These are phyloP conservation scores for Mycena floridula DNA, from an alignment of 768 basidiomycete genomes.

Conservation along the genomic window DNA sequence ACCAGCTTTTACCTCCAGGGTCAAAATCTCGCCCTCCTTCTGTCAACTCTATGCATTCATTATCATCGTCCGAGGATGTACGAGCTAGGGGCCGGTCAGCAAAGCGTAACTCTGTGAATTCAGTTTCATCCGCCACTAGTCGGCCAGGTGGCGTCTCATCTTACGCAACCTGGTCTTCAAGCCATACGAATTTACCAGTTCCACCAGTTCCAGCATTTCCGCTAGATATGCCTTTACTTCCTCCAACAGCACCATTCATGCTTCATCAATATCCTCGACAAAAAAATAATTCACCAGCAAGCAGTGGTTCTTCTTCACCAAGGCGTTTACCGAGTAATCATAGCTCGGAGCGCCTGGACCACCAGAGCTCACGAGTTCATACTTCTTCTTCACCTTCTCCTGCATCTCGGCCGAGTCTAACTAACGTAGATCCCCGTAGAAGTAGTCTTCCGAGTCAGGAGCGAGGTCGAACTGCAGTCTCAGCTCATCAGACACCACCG, in stretches of 20 bases:
- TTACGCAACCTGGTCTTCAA: slow-evolving; percentile 21
- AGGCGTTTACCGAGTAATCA: slow-evolving; percentile 27
- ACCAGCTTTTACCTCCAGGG: slow-evolving; percentile 20
- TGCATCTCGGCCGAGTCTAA: slow-evolving; percentile 6
- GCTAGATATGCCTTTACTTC: slow-evolving; percentile 64
- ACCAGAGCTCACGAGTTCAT: slow-evolving; percentile 1
- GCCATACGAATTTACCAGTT: slow-evolving; percentile 25
- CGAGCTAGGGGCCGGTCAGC: slow-evolving; percentile 32
- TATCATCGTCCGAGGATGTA: slow-evolving; percentile 53
- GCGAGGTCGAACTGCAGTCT: slow-evolving; percentile 12
- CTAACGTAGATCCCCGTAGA: slow-evolving; percentile 7
- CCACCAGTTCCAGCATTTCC: slow-evolving; percentile 38
- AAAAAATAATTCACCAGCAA: slow-evolving; percentile 27
- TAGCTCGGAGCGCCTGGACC: slow-evolving; percentile 19
- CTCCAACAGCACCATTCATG: slow-evolving; percentile 74
- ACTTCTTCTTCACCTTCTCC: slow-evolving; percentile 7
- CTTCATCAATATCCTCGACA: slow-evolving; percentile 49
- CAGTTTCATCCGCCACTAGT: slow-evolving; percentile 24
- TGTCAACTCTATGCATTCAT: slow-evolving; percentile 42
- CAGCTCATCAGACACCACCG: slow-evolving; percentile 7
- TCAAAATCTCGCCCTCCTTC: slow-evolving; percentile 49
- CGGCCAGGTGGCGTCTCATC: slow-evolving; percentile 24
- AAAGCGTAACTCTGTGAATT: slow-evolving; percentile 36
- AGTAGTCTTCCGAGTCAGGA: slow-evolving; percentile 2
- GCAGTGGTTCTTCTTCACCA: slow-evolving; percentile 30